These are phyloP conservation scores for Cladosporium sp. DNA, from an alignment of 2,329 filamentous ascomycete species.

Conservation along the genomic window DNA sequence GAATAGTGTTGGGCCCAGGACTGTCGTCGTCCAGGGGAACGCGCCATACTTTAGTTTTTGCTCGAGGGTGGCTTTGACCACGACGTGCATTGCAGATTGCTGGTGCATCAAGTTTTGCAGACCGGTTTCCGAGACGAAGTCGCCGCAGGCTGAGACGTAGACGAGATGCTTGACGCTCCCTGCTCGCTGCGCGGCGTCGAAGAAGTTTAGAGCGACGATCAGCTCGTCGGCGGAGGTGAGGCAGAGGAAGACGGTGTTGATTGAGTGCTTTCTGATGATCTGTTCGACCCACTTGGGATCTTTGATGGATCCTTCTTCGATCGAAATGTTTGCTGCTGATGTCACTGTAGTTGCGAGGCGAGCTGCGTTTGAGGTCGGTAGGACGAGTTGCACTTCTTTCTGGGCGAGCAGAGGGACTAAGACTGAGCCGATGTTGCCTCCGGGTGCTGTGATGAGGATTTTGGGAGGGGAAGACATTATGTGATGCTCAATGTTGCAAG, in stretches of 20 bases:
- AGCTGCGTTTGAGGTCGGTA: conserved; percentile 16
- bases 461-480: neutral
- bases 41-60: conserved; percentile 11
- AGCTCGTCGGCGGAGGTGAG: conserved; percentile 16
- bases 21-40: conserved; percentile 13
- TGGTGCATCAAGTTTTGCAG: neutral
- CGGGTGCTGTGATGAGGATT: conserved; percentile 16
- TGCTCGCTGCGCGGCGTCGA: conserved; percentile 14
- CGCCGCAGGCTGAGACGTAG: conserved; percentile 15
- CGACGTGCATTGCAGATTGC: conserved; percentile 12
- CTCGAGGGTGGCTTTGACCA: conserved; percentile 17
- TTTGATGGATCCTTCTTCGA: conserved; percentile 17
- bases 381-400: conserved; percentile 14
- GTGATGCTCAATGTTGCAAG: too few species aligned
- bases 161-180: conserved; percentile 15
- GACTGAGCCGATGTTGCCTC: conserved; percentile 16
- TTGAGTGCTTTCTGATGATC: conserved; percentile 13
- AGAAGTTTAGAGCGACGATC: conserved; percentile 16
- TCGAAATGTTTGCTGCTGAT: conserved; percentile 5
- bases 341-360: neutral
- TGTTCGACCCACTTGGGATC: conserved; percentile 16
- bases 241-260: conserved; percentile 17
- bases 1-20: conserved; percentile 17
- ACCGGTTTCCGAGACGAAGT: conserved; percentile 12
- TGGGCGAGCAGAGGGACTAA: conserved; percentile 12